These are phyloP conservation scores for Penicillium rolfsii DNA, from an alignment of 2,329 filamentous ascomycete species.

Conservation along the genomic window DNA sequence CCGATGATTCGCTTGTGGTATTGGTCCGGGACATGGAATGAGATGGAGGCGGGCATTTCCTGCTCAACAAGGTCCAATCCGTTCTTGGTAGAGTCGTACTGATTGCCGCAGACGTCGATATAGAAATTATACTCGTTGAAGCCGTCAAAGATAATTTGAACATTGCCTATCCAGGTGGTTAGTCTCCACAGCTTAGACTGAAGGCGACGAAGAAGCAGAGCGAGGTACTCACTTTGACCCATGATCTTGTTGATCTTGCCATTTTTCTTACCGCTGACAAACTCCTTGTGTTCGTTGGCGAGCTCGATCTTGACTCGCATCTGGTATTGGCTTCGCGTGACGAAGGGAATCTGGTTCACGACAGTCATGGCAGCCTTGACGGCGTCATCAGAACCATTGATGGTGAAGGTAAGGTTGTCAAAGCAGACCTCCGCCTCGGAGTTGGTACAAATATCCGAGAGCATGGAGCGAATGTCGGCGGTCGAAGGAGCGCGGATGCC, in stretches of 20 bases:
- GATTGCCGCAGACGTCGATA: constrained; percentile 91
- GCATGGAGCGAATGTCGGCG: constrained; percentile 81
- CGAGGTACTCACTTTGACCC: constrained; percentile 72
- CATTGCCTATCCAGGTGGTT: constrained; percentile 64
- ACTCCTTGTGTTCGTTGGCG: constrained; percentile 98
- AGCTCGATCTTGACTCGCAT: constrained; percentile 98
- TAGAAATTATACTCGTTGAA: constrained; percentile 99
- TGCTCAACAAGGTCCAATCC: constrained; percentile 92
- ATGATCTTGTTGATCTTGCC: constrained; percentile 99
- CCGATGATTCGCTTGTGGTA: constrained; percentile 99
- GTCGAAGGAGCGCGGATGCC: constrained; percentile 63
- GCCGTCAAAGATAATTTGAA: constrained; percentile 98
- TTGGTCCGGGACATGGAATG: constrained; percentile 97
- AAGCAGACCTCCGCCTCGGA: constrained; percentile 94
- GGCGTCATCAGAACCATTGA: constrained; percentile 93
- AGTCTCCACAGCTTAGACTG: background rate
- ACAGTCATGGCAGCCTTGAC: constrained; percentile 95
- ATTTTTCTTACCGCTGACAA: constrained; percentile 99
- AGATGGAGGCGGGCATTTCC: constrained; percentile 98
- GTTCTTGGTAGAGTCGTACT: constrained; percentile 92
- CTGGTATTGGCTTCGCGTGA: constrained; percentile 83
- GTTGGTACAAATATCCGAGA: constrained; percentile 93
- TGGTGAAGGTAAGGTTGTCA: constrained; percentile 89
- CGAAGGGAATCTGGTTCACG: constrained; percentile 87
- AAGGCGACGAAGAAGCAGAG: constrained; percentile 29